A percentile compares a stretch with the other conserved stretches of the same genome.
Conservation (phyloP, 306 rosid species). For the Cucurbita pepo region DNA sequence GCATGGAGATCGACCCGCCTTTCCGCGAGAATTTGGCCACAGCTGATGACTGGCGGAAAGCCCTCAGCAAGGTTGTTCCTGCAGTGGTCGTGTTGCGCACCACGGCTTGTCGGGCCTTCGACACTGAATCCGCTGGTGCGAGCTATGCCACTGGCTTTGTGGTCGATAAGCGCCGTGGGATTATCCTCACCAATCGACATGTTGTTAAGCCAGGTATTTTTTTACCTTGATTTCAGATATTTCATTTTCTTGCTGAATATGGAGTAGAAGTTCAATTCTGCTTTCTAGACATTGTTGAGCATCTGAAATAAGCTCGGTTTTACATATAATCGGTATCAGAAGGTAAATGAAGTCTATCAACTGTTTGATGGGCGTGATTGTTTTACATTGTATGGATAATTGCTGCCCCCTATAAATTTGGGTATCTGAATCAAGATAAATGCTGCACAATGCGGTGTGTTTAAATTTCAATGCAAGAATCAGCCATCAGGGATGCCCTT, state of each 20-base stretch:
- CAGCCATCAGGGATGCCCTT: background rate
- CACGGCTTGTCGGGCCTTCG: conserved; percentile 77
- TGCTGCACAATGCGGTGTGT: background rate
- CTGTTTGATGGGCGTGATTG: background rate
- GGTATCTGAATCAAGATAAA: background rate
- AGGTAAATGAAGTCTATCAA: background rate
- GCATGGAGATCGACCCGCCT: conserved; percentile 87
- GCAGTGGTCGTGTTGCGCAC: conserved; percentile 81
- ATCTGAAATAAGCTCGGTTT: background rate
- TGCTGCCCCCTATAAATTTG: background rate
- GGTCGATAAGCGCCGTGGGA: conserved; percentile 85
- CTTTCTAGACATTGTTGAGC: background rate
- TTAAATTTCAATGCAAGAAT: background rate
- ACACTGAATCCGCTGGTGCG: conserved; percentile 81
- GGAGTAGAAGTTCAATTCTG: background rate
- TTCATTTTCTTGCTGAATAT: background rate
- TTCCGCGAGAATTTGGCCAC: conserved; percentile 49
- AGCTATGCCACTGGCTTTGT: conserved; percentile 87
- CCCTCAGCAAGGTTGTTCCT: conserved; percentile 70
- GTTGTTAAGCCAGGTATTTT: conserved; percentile 79
- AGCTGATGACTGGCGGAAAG: conserved; percentile 84
- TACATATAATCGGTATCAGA: background rate
- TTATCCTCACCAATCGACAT: conserved; percentile 90
- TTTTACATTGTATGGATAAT: background rate
- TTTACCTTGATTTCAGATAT: background rate